Evolutionary conservation across 495 filamentous ascomycete genomes (phyloP).

Genomic region (Filosporella fistucella): DNA sequence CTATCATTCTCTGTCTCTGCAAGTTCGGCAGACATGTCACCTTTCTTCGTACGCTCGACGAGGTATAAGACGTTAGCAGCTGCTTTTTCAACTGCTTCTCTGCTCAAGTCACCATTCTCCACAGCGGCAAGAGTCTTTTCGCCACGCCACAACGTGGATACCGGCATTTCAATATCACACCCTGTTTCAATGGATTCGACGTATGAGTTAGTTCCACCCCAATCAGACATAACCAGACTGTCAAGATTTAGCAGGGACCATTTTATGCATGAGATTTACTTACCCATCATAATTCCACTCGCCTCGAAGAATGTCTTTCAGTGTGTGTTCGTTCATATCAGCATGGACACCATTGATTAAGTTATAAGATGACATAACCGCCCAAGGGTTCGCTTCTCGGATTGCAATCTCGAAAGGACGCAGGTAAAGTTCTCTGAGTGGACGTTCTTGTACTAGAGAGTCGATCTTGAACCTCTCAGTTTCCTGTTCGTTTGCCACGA

Average conservation of each 20-base stretch:
- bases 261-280: slow-evolving; percentile 24
- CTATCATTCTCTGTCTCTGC: slow-evolving; percentile 60
- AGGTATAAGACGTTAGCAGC: slow-evolving; percentile 65
- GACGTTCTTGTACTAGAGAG: slow-evolving; percentile 64
- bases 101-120: slow-evolving; percentile 53
- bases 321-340: slow-evolving; percentile 64
- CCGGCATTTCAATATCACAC: slow-evolving; percentile 77
- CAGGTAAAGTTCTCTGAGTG: slow-evolving; percentile 77
- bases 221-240: slow-evolving; percentile 71
- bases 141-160: slow-evolving; percentile 65
- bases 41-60: slow-evolving; percentile 58
- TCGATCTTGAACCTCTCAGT: slow-evolving; percentile 70
- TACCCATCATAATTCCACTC: slow-evolving; percentile 75
- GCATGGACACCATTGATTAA: slow-evolving; percentile 75
- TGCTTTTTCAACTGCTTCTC: slow-evolving; percentile 40
- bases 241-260: neutral
- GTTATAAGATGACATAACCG: slow-evolving; percentile 84
- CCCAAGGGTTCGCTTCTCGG: slow-evolving; percentile 72
- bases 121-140: slow-evolving; percentile 59
- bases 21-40: slow-evolving; percentile 55
- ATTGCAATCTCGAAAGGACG: slow-evolving; percentile 78
- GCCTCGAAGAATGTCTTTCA: slow-evolving; percentile 67
- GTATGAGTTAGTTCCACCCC: slow-evolving; percentile 67
- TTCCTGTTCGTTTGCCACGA: slow-evolving; percentile 83
- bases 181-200: slow-evolving; percentile 68